Percentiles rank a stretch among this genome's conserved stretches.
Evolutionary conservation across 169 alveolate genomes (phyloP).

Genomic region (Cryptosporidium sp.): DNA sequence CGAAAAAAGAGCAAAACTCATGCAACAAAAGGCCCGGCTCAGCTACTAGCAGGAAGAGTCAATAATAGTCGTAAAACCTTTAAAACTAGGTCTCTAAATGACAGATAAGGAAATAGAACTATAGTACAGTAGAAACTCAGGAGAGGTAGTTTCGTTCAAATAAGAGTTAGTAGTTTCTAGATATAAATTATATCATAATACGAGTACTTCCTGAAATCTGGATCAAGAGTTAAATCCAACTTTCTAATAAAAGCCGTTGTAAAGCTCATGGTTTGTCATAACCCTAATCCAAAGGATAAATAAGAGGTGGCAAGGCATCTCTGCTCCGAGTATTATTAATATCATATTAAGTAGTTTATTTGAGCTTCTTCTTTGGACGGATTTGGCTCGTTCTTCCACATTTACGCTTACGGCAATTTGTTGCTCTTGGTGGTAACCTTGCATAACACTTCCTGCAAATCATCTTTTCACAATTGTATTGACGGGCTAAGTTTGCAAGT

Average conservation of each 20-base stretch:
- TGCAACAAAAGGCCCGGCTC: neutral
- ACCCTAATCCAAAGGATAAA: neutral
- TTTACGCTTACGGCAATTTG: slow-evolving; percentile 99
- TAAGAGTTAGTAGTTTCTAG: slow-evolving; percentile 6
- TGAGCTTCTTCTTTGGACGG: slow-evolving; percentile 99
- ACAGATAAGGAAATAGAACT: neutral
- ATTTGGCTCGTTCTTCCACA: slow-evolving; percentile 99
- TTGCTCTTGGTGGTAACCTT: slow-evolving; percentile 99
- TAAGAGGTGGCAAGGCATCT: neutral
- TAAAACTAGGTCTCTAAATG: neutral
- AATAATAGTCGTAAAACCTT: neutral
- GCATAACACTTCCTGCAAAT: slow-evolving; percentile 99
- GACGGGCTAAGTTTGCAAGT: slow-evolving; percentile 97
- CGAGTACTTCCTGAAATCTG: neutral
- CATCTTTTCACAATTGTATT: slow-evolving; percentile 98
- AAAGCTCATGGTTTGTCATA: neutral
- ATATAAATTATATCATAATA: slow-evolving; percentile 23
- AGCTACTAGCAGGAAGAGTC: neutral
- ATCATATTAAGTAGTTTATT: slow-evolving; percentile 78
- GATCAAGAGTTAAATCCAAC: neutral
- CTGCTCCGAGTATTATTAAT: neutral
- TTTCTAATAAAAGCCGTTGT: neutral
- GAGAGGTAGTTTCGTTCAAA: neutral
- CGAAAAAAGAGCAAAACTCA: neutral
- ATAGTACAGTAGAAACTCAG: neutral